Conservation (phyloP, 495 filamentous ascomycete genomes). For the Bombardia bombarda region DNA sequence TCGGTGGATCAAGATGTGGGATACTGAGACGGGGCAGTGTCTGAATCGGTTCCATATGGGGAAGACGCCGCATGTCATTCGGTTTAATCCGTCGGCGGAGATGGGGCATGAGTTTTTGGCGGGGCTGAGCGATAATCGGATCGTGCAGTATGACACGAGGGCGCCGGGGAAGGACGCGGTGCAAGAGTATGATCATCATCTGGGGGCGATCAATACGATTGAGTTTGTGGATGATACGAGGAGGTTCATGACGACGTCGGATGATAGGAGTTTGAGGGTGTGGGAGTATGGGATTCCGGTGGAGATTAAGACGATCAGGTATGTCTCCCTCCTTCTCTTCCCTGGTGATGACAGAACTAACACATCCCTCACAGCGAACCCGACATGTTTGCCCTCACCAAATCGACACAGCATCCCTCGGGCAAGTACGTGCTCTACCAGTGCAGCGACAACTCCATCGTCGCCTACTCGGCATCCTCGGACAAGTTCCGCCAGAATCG, state of each 20-base stretch:
- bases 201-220: conserved; percentile 95
- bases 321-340: conserved; percentile 3
- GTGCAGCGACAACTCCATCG: conserved; percentile 87
- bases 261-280: conserved; percentile 90
- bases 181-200: conserved; percentile 97
- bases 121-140: conserved; percentile 97
- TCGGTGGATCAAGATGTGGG: conserved; percentile 93
- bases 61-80: conserved; percentile 90
- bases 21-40: conserved; percentile 89
- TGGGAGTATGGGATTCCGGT: conserved; percentile 98
- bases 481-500: conserved; percentile 96
- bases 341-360: conserved; percentile 40
- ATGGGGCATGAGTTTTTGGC: conserved; percentile 84
- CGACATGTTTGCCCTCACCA: conserved; percentile 89
- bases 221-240: conserved; percentile 92
- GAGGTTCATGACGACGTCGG: conserved; percentile 94
- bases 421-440: conserved; percentile 93
- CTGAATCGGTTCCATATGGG: conserved; percentile 79
- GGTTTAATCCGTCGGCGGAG: conserved; percentile 78
- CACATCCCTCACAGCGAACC: conserved; percentile 78
- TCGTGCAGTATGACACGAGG: conserved; percentile 92
- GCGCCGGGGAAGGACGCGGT: conserved; percentile 67
- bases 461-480: conserved; percentile 73
- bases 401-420: conserved; percentile 71
- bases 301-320: conserved; percentile 39